These are phyloP conservation scores for Byssothecium circinans DNA, from an alignment of 2,329 filamentous ascomycete species.

Conservation along the genomic window DNA sequence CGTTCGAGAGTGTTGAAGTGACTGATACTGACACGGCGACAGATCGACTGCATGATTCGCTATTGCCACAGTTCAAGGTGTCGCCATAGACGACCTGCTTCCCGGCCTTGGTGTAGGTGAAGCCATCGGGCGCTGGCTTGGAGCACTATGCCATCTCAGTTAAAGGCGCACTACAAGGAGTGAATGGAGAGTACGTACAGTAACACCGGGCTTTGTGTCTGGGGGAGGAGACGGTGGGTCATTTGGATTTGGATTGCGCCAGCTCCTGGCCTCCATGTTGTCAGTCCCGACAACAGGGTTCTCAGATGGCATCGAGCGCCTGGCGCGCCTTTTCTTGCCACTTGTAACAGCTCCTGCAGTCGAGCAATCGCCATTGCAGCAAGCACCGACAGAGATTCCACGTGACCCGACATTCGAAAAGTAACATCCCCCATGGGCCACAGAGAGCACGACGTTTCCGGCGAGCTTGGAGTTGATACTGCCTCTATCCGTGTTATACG, in stretches of 20 bases:
- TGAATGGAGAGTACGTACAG: not conserved
- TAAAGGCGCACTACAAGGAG: not conserved
- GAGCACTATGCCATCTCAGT: constrained; percentile 3
- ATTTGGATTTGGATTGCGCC: no score
- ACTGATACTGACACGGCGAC: constrained; percentile 1
- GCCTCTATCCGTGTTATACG: not conserved
- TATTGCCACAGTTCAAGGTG: constrained; percentile 2
- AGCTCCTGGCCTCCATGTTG: not conserved
- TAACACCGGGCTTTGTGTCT: not conserved
- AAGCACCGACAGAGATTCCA: constrained; percentile 5
- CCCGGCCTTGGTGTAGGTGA: constrained; percentile 6
- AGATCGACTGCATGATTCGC: constrained; percentile 1
- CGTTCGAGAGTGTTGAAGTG: constrained; percentile 4
- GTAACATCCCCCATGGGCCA: constrained; percentile 2
- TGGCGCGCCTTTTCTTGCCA: not conserved
- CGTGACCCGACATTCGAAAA: constrained; percentile 7
- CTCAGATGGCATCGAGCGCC: not conserved
- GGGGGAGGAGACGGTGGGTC: no score
- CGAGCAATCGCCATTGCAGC: constrained; percentile 5
- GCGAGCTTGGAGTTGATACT: not conserved
- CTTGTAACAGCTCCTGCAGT: constrained; percentile 1
- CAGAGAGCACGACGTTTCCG: not conserved
- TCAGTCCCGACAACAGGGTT: not conserved
- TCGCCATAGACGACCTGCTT: constrained; percentile 2
- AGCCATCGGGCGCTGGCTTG: not conserved